Conservation (phyloP, 352 stramenopile genomes). For the Phytophthora idaei region DNA sequence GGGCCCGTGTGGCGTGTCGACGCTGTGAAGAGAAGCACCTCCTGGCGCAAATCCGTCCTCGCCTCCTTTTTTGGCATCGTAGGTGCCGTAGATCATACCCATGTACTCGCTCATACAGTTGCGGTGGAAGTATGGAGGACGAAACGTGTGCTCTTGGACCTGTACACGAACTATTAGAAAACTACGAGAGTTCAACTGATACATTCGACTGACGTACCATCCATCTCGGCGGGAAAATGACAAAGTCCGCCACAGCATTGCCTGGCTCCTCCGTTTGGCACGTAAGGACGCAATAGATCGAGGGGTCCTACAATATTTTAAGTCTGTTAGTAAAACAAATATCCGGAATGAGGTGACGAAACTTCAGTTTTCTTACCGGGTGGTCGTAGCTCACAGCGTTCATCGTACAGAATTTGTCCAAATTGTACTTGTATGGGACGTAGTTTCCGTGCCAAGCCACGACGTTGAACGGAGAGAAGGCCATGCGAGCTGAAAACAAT, state of each 20-base stretch:
- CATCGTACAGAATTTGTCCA: slow-evolving; percentile 95
- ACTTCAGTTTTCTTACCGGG: slow-evolving; percentile 42
- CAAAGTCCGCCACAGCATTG: slow-evolving; percentile 96
- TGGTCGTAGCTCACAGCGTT: slow-evolving; percentile 97
- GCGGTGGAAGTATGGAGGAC: slow-evolving; percentile 94
- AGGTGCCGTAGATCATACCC: slow-evolving; percentile 96
- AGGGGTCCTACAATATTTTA: slow-evolving; percentile 77
- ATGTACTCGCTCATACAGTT: slow-evolving; percentile 99
- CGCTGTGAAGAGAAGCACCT: slow-evolving; percentile 92
- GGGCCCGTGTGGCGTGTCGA: slow-evolving; percentile 92
- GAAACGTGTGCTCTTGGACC: slow-evolving; percentile 92
- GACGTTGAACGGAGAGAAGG: slow-evolving; percentile 96
- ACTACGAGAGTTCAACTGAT: neutral
- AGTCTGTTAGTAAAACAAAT: neutral
- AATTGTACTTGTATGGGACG: slow-evolving; percentile 97
- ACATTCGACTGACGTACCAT: slow-evolving; percentile 70
- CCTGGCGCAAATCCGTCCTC: slow-evolving; percentile 92
- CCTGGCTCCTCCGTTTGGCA: slow-evolving; percentile 92
- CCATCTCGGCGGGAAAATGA: slow-evolving; percentile 97
- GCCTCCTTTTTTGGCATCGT: slow-evolving; percentile 94
- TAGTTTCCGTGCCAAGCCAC: slow-evolving; percentile 99
- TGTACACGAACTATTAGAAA: slow-evolving; percentile 7
- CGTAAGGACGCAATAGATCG: slow-evolving; percentile 98
- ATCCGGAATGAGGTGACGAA: neutral
- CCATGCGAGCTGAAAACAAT: slow-evolving; percentile 86